Base-by-base conservation (phyloP, 176 grass and related monocot genomes). In the Ananas comosus region DNA sequence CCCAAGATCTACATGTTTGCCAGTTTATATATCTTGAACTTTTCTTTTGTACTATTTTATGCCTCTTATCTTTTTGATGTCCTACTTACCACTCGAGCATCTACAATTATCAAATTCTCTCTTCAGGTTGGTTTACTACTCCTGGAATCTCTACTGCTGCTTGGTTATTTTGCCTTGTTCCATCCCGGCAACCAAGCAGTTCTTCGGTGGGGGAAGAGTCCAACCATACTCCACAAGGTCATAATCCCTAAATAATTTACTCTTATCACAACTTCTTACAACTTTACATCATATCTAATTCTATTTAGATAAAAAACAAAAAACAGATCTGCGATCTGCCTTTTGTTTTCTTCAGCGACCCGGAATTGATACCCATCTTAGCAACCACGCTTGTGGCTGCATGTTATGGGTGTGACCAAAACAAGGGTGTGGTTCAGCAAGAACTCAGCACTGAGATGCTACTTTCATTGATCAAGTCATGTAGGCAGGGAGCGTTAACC, bases 211-310 rank as follows among this genome's bases (percentile, higher is more conserved):
- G 94, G 94, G 53, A 99, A 99, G 77, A 92, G 94, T 81, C 94
- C 94, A 66, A 99, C 94, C 75, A 99, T 99, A 86, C 84, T 99
- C 65, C 94, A 99, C 58, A 99, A 99, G 89, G 94, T 99, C 79
- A 79, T 50, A 23, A 53, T 18, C 12, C 7, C 49, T 70, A 68
- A 10, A 78, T 1, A 81, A 71, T 17, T 23, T 25, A 61, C 63
- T 27, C 22, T 29, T 75, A 71, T 29, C 72, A 59, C 51, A 47
- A 65, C 18, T 58, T 87, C 79, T 88, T 69, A 90, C 16, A 28
- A 65, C 53, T 82, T 69, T 64, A 28, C 53, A 21, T 5, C 16
- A 61, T 18, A 61, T 18, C 56, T 61, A 61, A 61, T 61, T 10
- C 33, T 42, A 7, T 59, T 50, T 14, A n/a, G 53, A 25, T 29